These are phyloP conservation scores for Phytophthora brassicae DNA, from an alignment of 352 stramenopile species.

Conservation along the genomic window DNA sequence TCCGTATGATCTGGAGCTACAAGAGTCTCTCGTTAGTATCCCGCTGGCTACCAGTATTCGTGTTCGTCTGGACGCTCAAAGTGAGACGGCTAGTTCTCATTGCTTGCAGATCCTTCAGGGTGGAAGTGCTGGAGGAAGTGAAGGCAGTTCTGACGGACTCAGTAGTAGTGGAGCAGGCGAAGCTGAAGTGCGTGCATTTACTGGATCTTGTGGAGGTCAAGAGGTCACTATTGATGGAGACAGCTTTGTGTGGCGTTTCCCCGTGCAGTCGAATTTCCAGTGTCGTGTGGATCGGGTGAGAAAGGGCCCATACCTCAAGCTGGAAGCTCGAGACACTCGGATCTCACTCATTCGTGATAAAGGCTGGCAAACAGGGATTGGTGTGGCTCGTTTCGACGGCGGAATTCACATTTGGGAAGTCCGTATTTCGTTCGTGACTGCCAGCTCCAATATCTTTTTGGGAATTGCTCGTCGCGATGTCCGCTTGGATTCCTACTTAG, in stretches of 20 bases:
- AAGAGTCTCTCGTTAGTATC: constrained; percentile 81
- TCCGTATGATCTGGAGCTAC: constrained; percentile 80
- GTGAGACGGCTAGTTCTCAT: constrained; percentile 84
- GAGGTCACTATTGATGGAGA: constrained; percentile 88
- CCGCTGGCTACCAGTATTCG: constrained; percentile 83
- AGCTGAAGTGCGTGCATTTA: constrained; percentile 86
- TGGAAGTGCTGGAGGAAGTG: constrained; percentile 26
- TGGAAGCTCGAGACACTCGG: constrained; percentile 84
- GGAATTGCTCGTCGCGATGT: constrained; percentile 84
- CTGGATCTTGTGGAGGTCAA: constrained; percentile 73
- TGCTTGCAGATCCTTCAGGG: constrained; percentile 88
- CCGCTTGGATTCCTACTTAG: constrained; percentile 86
- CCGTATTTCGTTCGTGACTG: constrained; percentile 82
- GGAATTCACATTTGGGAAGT: constrained; percentile 90
- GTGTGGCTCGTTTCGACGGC: constrained; percentile 84
- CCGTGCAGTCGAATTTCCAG: constrained; percentile 89
- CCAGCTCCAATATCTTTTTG: constrained; percentile 91
- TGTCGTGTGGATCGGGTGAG: constrained; percentile 83
- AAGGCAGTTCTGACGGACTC: constrained; percentile 49
- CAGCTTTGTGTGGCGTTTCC: constrained; percentile 87
- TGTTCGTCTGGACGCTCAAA: constrained; percentile 73
- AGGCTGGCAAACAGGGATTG: constrained; percentile 87
- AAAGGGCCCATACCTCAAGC: constrained; percentile 87
- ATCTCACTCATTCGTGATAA: constrained; percentile 86
- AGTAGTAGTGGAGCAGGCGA: constrained; percentile 70